Conservation (phyloP, 2,329 filamentous ascomycete species). For the Beauveria australis region DNA sequence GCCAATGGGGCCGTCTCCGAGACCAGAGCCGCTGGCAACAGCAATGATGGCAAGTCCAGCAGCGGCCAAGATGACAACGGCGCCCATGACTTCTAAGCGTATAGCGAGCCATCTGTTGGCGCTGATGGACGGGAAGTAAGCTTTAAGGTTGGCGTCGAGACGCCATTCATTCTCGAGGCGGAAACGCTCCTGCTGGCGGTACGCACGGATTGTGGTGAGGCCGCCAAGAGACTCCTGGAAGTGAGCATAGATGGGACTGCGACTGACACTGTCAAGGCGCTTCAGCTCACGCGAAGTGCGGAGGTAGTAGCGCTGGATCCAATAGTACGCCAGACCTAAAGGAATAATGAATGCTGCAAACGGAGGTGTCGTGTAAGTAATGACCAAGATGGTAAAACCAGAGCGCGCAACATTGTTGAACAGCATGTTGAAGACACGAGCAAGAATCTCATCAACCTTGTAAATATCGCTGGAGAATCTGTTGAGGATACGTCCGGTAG, state of each 20-base stretch:
- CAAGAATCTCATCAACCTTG: slow-evolving; percentile 83
- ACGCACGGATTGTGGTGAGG: slow-evolving; percentile 90
- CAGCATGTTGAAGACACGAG: slow-evolving; percentile 95
- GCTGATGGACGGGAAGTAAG: slow-evolving; percentile 93
- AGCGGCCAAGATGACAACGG: slow-evolving; percentile 80
- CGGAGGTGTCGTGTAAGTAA: slow-evolving; percentile 69
- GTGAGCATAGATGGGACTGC: slow-evolving; percentile 94
- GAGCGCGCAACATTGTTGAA: slow-evolving; percentile 70
- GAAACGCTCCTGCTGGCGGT: slow-evolving; percentile 81
- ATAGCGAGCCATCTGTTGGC: slow-evolving; percentile 92
- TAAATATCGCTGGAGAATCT: slow-evolving; percentile 85
- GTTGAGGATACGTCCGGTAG: slow-evolving; percentile 91
- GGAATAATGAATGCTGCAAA: slow-evolving; percentile 79
- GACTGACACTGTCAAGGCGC: slow-evolving; percentile 86
- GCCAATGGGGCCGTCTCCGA: slow-evolving; percentile 73
- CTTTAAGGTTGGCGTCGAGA: slow-evolving; percentile 86
- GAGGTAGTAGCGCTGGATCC: slow-evolving; percentile 94
- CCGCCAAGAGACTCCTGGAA: slow-evolving; percentile 96
- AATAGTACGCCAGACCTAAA: slow-evolving; percentile 72
- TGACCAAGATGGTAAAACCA: slow-evolving; percentile 77
- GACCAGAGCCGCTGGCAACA: slow-evolving; percentile 56
- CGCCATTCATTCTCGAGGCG: slow-evolving; percentile 94
- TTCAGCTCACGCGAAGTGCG: slow-evolving; percentile 94
- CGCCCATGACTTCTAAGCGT: slow-evolving; percentile 90
- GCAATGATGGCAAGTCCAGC: slow-evolving; percentile 77